phyloP scores from a whole-genome alignment of 495 filamentous ascomycete genomes.

The Cladorrhinum samala region DNA sequence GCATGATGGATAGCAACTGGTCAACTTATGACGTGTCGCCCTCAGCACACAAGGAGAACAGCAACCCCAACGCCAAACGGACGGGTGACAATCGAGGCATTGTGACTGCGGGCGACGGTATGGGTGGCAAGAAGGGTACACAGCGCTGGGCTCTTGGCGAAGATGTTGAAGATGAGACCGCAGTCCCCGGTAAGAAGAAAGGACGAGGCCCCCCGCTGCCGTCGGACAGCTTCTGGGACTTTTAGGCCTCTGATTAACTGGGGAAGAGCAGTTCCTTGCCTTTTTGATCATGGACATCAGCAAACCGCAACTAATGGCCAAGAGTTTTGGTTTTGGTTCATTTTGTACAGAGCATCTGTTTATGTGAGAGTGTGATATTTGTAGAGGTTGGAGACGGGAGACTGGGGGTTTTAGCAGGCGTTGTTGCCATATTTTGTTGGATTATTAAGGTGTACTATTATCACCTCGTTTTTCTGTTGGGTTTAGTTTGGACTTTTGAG shows the following conservation, averaged over 20 bases:
- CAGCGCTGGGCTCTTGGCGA: slow-evolving; percentile 60
- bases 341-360: not conserved
- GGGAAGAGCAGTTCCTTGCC: not conserved
- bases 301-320: too few species aligned
- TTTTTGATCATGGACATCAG: too few species aligned
- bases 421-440: too few species aligned
- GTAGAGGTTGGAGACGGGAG: not conserved
- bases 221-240: slow-evolving; percentile 49
- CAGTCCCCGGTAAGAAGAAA: slow-evolving; percentile 32
- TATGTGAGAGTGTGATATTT: too few species aligned
- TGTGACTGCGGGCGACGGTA: slow-evolving; percentile 61
- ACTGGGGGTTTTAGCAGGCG: too few species aligned
- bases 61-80: slow-evolving; percentile 27
- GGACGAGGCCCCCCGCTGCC: slow-evolving; percentile 20
- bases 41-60: slow-evolving; percentile 42
- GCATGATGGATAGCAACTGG: slow-evolving; percentile 66
- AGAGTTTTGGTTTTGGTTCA: not conserved
- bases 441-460: not conserved
- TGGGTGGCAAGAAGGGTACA: slow-evolving; percentile 62
- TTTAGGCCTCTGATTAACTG: slow-evolving; percentile 29
- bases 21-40: slow-evolving; percentile 57
- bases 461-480: not conserved
- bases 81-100: slow-evolving; percentile 42
- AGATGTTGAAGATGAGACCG: slow-evolving; percentile 37
- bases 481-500: not conserved